Evolutionary conservation across 805 yeast species (phyloP).

Genomic region (Myxozyma monticola): DNA sequence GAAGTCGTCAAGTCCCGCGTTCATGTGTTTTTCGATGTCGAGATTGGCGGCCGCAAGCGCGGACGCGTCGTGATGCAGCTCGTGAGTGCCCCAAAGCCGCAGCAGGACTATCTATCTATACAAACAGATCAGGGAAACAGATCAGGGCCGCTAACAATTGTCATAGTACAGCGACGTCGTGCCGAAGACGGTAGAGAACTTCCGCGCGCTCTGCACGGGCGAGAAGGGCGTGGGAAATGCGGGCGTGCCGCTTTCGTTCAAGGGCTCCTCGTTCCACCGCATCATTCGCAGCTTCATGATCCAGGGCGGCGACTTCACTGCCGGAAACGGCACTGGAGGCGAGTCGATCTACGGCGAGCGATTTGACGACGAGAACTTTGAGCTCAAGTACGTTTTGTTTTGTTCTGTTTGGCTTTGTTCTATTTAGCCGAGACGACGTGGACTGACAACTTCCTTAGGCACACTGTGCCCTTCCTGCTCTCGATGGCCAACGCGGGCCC

Average conservation of each 20-base stretch:
- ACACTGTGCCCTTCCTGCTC: conserved; percentile 80
- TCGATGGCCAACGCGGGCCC: conserved; percentile 99
- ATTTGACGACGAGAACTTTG: conserved; percentile 87
- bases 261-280: conserved; percentile 89
- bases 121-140: no score
- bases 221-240: conserved; percentile 66
- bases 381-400: conserved; percentile 14
- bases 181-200: conserved; percentile 87
- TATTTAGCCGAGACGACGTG: no score
- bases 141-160: no score
- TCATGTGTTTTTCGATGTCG: conserved; percentile 74
- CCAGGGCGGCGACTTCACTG: conserved; percentile 85
- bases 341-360: conserved; percentile 81
- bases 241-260: conserved; percentile 68
- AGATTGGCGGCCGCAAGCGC: conserved; percentile 64
- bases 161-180: conserved; percentile 51
- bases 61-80: conserved; percentile 83
- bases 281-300: conserved; percentile 78
- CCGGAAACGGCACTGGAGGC: conserved; percentile 61
- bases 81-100: conserved; percentile 38
- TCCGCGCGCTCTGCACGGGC: conserved; percentile 85
- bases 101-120: no score
- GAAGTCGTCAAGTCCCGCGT: conserved; percentile 37
- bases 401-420: no score
- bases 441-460: conserved; percentile 51